Base-by-base conservation (phyloP, 352 stramenopile species). In the Hyaloperonospora arabidopsidis region DNA sequence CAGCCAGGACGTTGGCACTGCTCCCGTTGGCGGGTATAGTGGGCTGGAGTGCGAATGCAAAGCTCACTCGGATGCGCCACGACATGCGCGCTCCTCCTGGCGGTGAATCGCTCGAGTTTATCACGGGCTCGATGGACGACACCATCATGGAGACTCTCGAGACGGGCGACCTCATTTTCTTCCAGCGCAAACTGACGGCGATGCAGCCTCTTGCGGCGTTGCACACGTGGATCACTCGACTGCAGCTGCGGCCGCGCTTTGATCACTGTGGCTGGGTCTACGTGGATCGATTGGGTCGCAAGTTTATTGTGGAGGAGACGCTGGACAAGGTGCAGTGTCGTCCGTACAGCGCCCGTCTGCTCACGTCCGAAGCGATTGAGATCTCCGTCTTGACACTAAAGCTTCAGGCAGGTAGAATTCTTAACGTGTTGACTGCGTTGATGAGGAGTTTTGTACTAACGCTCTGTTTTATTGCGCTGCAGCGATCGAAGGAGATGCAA, bases 231-330 rank as follows among this genome's bases (percentile, higher is more conserved):
- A 44, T 79, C 19, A 60, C 78, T 40, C 75, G 79, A 22, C 50
- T 70, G 47, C 62, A 61, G 7, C 70, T 86, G 54, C 60, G 79
- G n/a, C 68, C 79, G 15, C 81, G 74, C 45, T 93, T 88, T 52
- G 83, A 93, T 53, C 81, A 92, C 60, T 84, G 78, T 34, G 84
- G 84, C 0, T 86, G 84, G 70, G 64, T 93, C 49, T 87, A 86
- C 52, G 81, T 92, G 41, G 79, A 93, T 54, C 72, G 77, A 28
- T 57, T 93, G 44, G 84, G 84, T 1, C 77, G 79, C 57, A 89
- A 89, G 55, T 93, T 87, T 35, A 70, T 93, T 19, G 76, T 92
- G 34, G 84, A 93, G 60, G 84, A 93, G 59, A 92, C 81, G 63
- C 73, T 89, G 44, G 52, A 65, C 39, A 79, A 84, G 45, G 79